Evolutionary conservation across 768 basidiomycete species (phyloP).

Genomic region (Albatrellus ellisii): DNA sequence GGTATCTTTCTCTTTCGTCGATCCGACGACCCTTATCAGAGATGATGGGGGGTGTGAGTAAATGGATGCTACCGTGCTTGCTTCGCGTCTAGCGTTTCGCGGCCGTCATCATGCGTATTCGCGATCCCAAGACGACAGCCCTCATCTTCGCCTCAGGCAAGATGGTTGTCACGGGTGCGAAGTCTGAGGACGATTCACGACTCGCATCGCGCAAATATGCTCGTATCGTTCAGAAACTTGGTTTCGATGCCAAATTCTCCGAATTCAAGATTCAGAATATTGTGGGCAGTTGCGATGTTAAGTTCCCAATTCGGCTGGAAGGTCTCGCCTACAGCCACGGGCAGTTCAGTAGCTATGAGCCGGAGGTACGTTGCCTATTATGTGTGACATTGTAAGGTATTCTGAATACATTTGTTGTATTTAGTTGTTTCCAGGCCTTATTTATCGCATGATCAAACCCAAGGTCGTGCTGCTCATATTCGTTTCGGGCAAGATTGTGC

Average conservation of each 20-base stretch:
- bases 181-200: slow-evolving; percentile 95
- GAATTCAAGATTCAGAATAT: slow-evolving; percentile 99
- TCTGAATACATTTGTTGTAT: neutral
- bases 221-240: slow-evolving; percentile 97
- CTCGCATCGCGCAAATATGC: slow-evolving; percentile 98
- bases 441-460: slow-evolving; percentile 99
- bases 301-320: slow-evolving; percentile 96
- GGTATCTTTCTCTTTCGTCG: slow-evolving; percentile 40
- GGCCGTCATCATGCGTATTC: slow-evolving; percentile 99
- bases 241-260: slow-evolving; percentile 98
- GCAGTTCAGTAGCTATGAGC: slow-evolving; percentile 95
- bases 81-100: slow-evolving; percentile 86
- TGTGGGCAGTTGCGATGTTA: slow-evolving; percentile 95
- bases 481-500: slow-evolving; percentile 97
- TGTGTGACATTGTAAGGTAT: neutral
- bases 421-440: slow-evolving; percentile 97
- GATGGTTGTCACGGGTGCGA: slow-evolving; percentile 99
- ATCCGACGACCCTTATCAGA: too few species aligned
- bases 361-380: slow-evolving; percentile 55
- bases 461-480: slow-evolving; percentile 98
- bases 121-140: slow-evolving; percentile 98
- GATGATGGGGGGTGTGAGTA: slow-evolving; percentile 38
- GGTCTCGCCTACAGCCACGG: slow-evolving; percentile 97
- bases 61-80: slow-evolving; percentile 43
- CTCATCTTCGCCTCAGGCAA: slow-evolving; percentile 99